Conservation (phyloP, 768 basidiomycete species). For the Collybia mongolica region DNA sequence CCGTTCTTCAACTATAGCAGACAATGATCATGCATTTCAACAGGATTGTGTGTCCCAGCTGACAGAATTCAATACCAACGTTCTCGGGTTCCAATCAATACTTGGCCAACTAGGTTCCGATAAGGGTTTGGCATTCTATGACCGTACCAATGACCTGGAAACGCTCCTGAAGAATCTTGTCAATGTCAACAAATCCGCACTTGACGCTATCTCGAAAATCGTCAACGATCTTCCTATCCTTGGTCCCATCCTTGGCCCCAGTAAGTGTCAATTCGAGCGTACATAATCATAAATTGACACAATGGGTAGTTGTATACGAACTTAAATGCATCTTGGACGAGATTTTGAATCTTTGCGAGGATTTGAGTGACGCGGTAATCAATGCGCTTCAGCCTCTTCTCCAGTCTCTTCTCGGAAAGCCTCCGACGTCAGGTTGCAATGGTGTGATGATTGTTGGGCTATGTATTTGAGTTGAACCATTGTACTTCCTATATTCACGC, state of each 20-base stretch:
- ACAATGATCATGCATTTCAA: conserved; percentile 32
- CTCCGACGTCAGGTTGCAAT: conserved; percentile 24
- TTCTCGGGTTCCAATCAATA: conserved; percentile 28
- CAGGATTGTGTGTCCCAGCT: conserved; percentile 33
- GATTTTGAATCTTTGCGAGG: conserved; percentile 46
- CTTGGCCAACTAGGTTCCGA: conserved; percentile 34
- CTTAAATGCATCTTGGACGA: conserved; percentile 61
- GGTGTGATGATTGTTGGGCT: conserved; percentile 26
- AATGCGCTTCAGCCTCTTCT: conserved; percentile 40
- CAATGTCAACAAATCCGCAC: conserved; percentile 45
- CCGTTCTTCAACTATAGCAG: conserved; percentile 23
- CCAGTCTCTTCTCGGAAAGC: conserved; percentile 21
- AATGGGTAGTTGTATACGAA: conserved; percentile 48
- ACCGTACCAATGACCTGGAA: conserved; percentile 42
- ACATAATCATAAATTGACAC: conserved; percentile 2
- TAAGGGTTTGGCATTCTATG: conserved; percentile 53
- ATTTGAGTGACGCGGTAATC: conserved; percentile 45
- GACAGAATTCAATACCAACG: conserved; percentile 30
- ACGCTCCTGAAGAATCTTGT: conserved; percentile 46
- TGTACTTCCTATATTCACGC: conserved; percentile 22
- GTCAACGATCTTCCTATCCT: conserved; percentile 41
- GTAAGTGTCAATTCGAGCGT: conserved; percentile 34
- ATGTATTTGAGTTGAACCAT: conserved; percentile 20
- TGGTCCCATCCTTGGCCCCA: conserved; percentile 51
- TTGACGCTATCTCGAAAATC: conserved; percentile 30